These are phyloP conservation scores for Aphanocladium album DNA, from an alignment of 2,329 filamentous ascomycete genomes.

Conservation along the genomic window DNA sequence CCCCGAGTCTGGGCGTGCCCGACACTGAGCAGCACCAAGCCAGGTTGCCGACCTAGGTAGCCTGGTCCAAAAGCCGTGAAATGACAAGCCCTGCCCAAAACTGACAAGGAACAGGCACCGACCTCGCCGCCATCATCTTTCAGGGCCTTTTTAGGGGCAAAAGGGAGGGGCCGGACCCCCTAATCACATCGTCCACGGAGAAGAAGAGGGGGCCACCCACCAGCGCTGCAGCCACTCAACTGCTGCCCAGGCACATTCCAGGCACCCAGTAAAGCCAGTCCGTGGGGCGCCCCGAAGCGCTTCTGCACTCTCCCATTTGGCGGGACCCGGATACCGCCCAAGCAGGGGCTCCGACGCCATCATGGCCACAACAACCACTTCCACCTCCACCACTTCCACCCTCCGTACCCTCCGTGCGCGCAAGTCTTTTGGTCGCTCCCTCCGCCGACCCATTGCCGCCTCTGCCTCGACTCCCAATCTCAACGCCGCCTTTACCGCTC, in stretches of 20 bases:
- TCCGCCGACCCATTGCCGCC: constrained; percentile 37
- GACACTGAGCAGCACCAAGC: neutral
- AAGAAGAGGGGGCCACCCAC: too few species aligned
- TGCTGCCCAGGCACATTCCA: too few species aligned
- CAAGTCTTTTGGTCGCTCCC: constrained; percentile 28
- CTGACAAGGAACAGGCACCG: too few species aligned
- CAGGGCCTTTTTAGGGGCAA: too few species aligned
- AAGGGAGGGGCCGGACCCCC: too few species aligned
- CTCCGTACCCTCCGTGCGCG: constrained; percentile 11
- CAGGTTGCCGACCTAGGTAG: neutral
- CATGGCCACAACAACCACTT: constrained; percentile 13
- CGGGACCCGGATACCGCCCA: neutral
- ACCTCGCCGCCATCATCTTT: too few species aligned
- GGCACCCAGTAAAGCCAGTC: neutral
- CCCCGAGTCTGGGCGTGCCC: too few species aligned
- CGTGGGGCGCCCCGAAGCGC: neutral
- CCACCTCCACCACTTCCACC: constrained; percentile 12
- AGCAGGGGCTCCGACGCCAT: constrained; percentile 8
- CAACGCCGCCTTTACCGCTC: constrained; percentile 44
- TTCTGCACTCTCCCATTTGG: neutral
- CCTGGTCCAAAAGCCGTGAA: neutral
- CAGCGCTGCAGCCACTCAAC: too few species aligned
- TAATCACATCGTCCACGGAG: too few species aligned
- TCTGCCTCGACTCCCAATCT: constrained; percentile 57
- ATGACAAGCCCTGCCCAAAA: neutral